Base-by-base conservation (phyloP, 2,329 filamentous ascomycete genomes). In the Intubia oerlemansii region DNA sequence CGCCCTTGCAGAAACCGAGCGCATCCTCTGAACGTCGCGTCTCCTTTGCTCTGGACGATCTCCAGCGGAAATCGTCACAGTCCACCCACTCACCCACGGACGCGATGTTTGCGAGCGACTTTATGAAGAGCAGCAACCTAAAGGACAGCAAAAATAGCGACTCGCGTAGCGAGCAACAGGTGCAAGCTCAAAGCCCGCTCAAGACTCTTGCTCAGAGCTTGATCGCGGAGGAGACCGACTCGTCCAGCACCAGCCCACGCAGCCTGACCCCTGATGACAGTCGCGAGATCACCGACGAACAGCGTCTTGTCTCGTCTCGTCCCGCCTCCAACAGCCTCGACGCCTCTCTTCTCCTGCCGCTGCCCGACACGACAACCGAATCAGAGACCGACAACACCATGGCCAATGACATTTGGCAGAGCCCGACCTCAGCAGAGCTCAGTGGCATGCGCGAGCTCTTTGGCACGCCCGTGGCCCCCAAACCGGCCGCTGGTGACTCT, bases 331-430 rank as follows among this genome's bases (percentile, higher is more conserved):
- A 13, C 2, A 20, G 25, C 3, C 27, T 34, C 7, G 29, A 31
- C 15, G 27, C 26, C 12, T 31, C 32, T 10, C 32, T 34, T 10
- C 15, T 34, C 13, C 20, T 34, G 13, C 32, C 32, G 3, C 32
- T 34, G 5, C 29, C 32, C 2, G 32, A 34, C 10, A 31, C 29
- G 4, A 28, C n/a, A n/a, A n/a, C 27, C 3, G 32, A 28, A 20
- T 20, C 28, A 5, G 28, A 30, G 2, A 20, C 23, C 3, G 17
- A 23, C 5, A 23, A n/a, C 9, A 30, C 11, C 11, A 14, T 6
- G 7, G 8, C 20, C 12, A 14, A 26, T 13, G 25, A 32, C 17
- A 15, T 12, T 18, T 34, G 33, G 33, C 33, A 25, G 11, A 34
- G 33, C 15, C 33, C 30, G 2, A 29, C 29, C 5, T 21, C 30